Conservation (phyloP, 2,329 filamentous ascomycete species). For the Monosporascus sp. region DNA sequence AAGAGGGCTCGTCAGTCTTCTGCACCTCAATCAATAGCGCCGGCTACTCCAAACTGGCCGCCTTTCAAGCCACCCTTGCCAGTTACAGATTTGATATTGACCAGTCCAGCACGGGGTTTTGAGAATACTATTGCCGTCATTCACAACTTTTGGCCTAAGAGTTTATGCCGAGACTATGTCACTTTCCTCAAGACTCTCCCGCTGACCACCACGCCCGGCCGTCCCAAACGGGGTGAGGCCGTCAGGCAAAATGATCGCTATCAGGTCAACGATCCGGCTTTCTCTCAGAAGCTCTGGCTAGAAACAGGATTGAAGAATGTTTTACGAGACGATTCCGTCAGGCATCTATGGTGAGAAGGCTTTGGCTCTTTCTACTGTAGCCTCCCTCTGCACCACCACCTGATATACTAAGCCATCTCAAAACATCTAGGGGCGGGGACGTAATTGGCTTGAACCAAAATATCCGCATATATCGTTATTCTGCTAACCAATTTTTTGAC, state of each 20-base stretch:
- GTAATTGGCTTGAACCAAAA: slow-evolving; percentile 82
- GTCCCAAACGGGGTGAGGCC: slow-evolving; percentile 75
- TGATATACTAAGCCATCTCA: background rate
- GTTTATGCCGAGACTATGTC: slow-evolving; percentile 71
- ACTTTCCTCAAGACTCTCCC: slow-evolving; percentile 63
- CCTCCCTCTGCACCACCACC: background rate
- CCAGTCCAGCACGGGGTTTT: slow-evolving; percentile 39
- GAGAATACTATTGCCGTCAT: slow-evolving; percentile 66
- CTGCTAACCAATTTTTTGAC: slow-evolving; percentile 82
- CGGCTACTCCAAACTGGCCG: slow-evolving; percentile 57
- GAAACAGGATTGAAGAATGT: slow-evolving; percentile 68
- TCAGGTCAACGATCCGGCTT: slow-evolving; percentile 69
- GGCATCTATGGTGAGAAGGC: slow-evolving; percentile 40
- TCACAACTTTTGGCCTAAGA: slow-evolving; percentile 67
- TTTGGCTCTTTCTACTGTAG: background rate
- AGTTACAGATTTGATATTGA: slow-evolving; percentile 55
- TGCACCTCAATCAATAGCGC: slow-evolving; percentile 6
- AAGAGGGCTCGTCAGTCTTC: slow-evolving; percentile 8
- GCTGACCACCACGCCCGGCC: slow-evolving; percentile 70
- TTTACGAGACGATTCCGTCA: slow-evolving; percentile 35
- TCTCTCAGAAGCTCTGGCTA: slow-evolving; percentile 72
- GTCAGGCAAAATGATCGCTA: slow-evolving; percentile 85
- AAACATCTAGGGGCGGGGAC: slow-evolving; percentile 66
- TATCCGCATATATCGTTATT: slow-evolving; percentile 85
- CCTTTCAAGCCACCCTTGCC: slow-evolving; percentile 64